Evolutionary conservation across 2,329 filamentous ascomycete species (phyloP).

Genomic region (Phyllosticta capitalensis): DNA sequence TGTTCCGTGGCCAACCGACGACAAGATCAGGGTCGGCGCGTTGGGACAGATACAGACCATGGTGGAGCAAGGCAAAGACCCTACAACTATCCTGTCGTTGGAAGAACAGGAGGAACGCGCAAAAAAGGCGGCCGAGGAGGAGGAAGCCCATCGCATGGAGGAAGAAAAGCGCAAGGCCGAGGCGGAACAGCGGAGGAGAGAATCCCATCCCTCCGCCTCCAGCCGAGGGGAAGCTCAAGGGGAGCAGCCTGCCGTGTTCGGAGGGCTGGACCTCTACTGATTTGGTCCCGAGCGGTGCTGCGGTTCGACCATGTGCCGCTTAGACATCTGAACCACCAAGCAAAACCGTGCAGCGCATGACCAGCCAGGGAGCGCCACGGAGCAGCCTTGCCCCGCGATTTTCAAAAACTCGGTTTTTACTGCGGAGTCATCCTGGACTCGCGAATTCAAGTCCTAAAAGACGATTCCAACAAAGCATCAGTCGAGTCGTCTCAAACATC

Average conservation of each 20-base stretch:
- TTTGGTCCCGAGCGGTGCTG: not conserved
- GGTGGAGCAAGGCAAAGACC: slow-evolving; percentile 52
- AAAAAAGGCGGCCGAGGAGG: slow-evolving; percentile 14
- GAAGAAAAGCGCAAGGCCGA: slow-evolving; percentile 29
- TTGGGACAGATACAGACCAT: slow-evolving; percentile 54
- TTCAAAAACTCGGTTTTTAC: not conserved
- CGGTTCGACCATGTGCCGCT: not conserved
- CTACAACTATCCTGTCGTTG: slow-evolving; percentile 36
- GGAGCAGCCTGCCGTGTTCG: slow-evolving; percentile 5
- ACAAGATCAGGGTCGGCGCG: slow-evolving; percentile 58
- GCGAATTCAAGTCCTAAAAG: not conserved
- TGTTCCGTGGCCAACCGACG: slow-evolving; percentile 66
- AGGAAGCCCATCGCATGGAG: slow-evolving; percentile 25
- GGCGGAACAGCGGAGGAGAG: slow-evolving; percentile 22
- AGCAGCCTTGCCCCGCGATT: not conserved
- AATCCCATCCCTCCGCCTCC: not conserved
- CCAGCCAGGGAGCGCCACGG: too few relatives aligned
- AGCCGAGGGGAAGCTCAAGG: slow-evolving; percentile 1
- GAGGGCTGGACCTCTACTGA: slow-evolving; percentile 9
- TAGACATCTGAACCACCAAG: not conserved
- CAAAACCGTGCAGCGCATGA: not conserved
- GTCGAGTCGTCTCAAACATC: not conserved
- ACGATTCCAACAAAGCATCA: not conserved
- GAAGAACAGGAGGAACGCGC: slow-evolving; percentile 24
- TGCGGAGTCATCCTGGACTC: not conserved